Base-by-base conservation (phyloP, 805 yeast genomes). In the Lachancea lanzarotensis region DNA sequence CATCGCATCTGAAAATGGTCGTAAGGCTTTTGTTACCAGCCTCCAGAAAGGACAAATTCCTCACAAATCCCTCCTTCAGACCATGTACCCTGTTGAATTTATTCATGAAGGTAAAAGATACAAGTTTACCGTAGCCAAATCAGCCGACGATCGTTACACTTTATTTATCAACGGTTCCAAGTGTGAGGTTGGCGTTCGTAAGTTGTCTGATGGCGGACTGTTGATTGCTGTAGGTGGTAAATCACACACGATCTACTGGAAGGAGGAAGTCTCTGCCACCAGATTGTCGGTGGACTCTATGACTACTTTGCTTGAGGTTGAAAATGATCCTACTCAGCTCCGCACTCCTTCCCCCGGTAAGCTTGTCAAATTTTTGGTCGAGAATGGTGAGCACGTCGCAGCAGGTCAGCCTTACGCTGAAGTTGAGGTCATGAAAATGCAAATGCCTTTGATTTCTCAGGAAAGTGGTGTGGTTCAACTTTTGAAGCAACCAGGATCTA, bases 281-380 rank as follows among this genome's bases (percentile, higher is more conserved):
- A 82, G 98, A 69, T 68, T 93, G 55, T 86, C 96, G 20, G 96
- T 93, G 33, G 97, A 93, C 63, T 81, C 95, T 42, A 93, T 87
- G 74, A 90, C 98, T 25, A 91, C 98, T 63, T 70, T 87, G 53
- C 77, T 93, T 52, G 98, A 95, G 70, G 85, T 78, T 47, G 99
- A 93, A 72, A 91, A 88, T 60, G 99, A 93, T 64, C 99, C 99
- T 53, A 95, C 99, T 35, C 98, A 93, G 73, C 75, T 95, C 63
- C 82, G 98, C 72, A 88, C 98, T 30, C 98, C 98, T 37, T 93
- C 98, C 25, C 99, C 98, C 44, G 99, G 99, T 74, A 93, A 93
- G 71, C 76, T 93, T 54, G 95, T 91, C 50, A 87, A 87, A 64
- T 93, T 81, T 65, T 73, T 93, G 55, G 95, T 93, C 50, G 98